A percentile compares a stretch with the other conserved stretches of the same genome.
Evolutionary conservation across 371 early-diverging fungal genomes (phyloP).

Genomic region (Zychaea mexicana): DNA sequence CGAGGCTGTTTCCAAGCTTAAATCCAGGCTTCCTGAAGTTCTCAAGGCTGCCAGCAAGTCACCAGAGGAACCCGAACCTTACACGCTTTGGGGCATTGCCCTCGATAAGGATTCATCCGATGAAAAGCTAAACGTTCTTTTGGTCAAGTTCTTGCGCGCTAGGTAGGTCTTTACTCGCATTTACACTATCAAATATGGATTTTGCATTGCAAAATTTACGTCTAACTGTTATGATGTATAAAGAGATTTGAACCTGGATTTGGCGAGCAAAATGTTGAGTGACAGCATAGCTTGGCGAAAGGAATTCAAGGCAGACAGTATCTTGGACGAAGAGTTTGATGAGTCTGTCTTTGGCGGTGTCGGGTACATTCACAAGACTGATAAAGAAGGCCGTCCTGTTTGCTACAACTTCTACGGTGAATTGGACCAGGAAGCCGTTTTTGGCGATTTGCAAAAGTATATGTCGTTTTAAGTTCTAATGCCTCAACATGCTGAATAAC

Average conservation of each 20-base stretch:
- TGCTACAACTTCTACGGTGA: constrained; percentile 67
- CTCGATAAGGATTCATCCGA: constrained; percentile 48
- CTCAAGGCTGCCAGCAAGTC: constrained; percentile 24
- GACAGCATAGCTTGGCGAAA: constrained; percentile 58
- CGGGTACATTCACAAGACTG: constrained; percentile 51
- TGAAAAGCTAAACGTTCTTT: constrained; percentile 54
- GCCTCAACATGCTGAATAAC: too few relatives aligned
- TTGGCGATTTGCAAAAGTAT: constrained; percentile 53
- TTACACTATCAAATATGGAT: too few relatives aligned
- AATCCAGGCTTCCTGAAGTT: constrained; percentile 47
- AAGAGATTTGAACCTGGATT: constrained; percentile 38
- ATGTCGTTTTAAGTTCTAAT: not conserved
- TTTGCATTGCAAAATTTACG: too few relatives aligned
- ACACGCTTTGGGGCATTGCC: constrained; percentile 54
- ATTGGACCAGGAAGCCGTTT: constrained; percentile 55
- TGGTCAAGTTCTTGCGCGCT: constrained; percentile 61
- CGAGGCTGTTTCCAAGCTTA: constrained; percentile 45
- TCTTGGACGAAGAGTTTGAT: constrained; percentile 57
- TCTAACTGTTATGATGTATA: too few relatives aligned
- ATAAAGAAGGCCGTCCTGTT: constrained; percentile 56
- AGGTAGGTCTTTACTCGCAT: too few relatives aligned
- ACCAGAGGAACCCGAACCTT: constrained; percentile 27
- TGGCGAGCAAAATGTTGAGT: constrained; percentile 53
- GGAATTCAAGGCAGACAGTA: constrained; percentile 46
- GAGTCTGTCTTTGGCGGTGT: constrained; percentile 46